Evolutionary conservation across 345 rosid species (phyloP).

Genomic region (Firmiana major): DNA sequence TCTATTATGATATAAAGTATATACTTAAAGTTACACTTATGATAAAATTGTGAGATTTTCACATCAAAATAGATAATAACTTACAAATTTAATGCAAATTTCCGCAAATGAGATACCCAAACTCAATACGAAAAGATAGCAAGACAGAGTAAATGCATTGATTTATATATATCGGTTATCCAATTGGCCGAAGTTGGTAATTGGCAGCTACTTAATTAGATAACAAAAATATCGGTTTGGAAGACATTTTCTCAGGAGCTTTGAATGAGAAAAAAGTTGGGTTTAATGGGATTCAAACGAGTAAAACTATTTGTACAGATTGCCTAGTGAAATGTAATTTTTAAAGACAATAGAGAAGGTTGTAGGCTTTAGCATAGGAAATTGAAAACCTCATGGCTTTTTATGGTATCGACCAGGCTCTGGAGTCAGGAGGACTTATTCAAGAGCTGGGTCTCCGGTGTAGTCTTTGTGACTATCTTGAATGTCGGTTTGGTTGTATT

Average conservation of each 20-base stretch:
- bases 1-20: too few species aligned
- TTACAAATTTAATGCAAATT: too few species aligned
- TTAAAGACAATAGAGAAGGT: neutral
- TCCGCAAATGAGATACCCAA: too few species aligned
- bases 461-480: slow-evolving; percentile 1
- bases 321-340: neutral
- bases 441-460: neutral
- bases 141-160: neutral
- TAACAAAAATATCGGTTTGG: neutral
- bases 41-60: too few species aligned
- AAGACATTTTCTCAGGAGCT: neutral
- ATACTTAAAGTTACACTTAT: too few species aligned
- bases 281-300: neutral
- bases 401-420: too few species aligned
- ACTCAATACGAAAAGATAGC: neutral
- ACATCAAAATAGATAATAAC: too few species aligned
- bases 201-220: neutral
- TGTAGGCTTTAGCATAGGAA: neutral
- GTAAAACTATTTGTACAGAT: neutral
- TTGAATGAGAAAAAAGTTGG: neutral
- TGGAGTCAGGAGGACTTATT: neutral
- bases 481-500: neutral
- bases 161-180: neutral
- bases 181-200: neutral
- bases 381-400: neutral